Conservation (phyloP, 1,139 yeast genomes). For the Saccharomycopsis crataegensis region DNA sequence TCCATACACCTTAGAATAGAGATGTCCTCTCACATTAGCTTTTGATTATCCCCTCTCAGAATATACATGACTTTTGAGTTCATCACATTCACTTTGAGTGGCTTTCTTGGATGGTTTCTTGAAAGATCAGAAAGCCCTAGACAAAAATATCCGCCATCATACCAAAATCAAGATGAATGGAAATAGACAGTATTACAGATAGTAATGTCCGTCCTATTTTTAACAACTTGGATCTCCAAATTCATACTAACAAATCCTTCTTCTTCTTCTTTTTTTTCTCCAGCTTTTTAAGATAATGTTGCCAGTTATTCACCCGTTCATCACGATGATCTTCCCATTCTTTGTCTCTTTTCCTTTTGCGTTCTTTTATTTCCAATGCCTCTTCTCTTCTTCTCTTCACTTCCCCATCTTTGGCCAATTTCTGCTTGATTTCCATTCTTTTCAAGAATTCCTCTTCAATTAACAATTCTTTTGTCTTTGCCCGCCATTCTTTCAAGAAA, state of each 20-base stretch:
- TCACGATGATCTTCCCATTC: slow-evolving; percentile 63
- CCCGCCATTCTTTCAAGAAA: slow-evolving; percentile 35
- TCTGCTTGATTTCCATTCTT: slow-evolving; percentile 31
- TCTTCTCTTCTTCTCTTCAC: slow-evolving; percentile 32
- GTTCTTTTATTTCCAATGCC: slow-evolving; percentile 33
- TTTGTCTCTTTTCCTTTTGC: slow-evolving; percentile 35
- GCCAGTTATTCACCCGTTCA: slow-evolving; percentile 54
- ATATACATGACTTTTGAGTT: no score
- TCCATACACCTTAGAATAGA: no score
- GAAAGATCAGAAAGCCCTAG: no score
- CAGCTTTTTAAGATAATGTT: slow-evolving; percentile 40
- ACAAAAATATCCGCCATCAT: no score
- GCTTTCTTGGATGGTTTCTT: no score
- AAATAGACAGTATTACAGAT: no score
- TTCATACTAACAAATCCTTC: slow-evolving; percentile 27
- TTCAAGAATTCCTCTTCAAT: slow-evolving; percentile 38
- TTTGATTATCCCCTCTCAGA: no score
- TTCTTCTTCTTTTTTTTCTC: slow-evolving; percentile 27
- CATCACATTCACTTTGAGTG: no score
- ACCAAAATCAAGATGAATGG: no score
- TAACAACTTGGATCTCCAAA: no score
- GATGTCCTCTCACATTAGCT: no score
- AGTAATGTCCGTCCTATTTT: no score
- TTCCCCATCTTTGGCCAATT: slow-evolving; percentile 35
- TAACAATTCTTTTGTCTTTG: slow-evolving; percentile 34